A percentile compares a stretch with the other conserved stretches of the same genome.
These are phyloP conservation scores for Nakaseomyces delphensis DNA, from an alignment of 1,139 yeast species.

Conservation along the genomic window DNA sequence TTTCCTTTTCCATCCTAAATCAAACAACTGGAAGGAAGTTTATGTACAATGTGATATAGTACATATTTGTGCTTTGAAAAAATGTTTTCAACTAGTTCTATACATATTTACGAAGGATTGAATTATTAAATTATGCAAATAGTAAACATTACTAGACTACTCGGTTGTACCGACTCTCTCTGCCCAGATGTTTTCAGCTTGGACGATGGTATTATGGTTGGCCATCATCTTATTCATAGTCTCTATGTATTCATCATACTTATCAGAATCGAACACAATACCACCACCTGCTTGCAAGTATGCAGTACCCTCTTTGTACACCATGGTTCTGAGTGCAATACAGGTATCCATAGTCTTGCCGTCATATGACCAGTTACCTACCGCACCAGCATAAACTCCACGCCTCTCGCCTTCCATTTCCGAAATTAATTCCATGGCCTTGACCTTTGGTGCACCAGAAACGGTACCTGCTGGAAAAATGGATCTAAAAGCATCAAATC, in stretches of 20 bases:
- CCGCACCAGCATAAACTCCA: slow-evolving; percentile 98
- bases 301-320: slow-evolving; percentile 80
- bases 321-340: slow-evolving; percentile 95
- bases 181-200: slow-evolving; percentile 78
- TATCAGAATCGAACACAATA: slow-evolving; percentile 90
- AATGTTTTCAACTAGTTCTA: neutral
- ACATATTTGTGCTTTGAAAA: neutral
- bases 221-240: slow-evolving; percentile 97
- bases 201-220: slow-evolving; percentile 76
- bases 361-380: slow-evolving; percentile 97
- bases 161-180: slow-evolving; percentile 27
- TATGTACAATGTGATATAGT: too few species aligned
- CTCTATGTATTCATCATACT: slow-evolving; percentile 89
- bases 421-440: slow-evolving; percentile 89
- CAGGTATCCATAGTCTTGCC: slow-evolving; percentile 93
- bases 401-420: slow-evolving; percentile 86
- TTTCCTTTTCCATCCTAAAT: neutral
- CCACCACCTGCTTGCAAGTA: slow-evolving; percentile 99
- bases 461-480: slow-evolving; percentile 99
- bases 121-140: neutral
- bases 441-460: slow-evolving; percentile 94
- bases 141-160: neutral
- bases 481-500: slow-evolving; percentile 95
- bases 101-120: neutral
- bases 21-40: neutral